Evolutionary conservation across 176 grass and related monocot genomes (phyloP).

Genomic region (Sorghum bicolor): Sorghum_bicolor_NCBIv3 NC_012872.2:70590501-70591000

Average conservation of each 20-base stretch:
- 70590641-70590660: no score
- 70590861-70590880: not conserved
- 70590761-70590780: no score
- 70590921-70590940: not conserved
- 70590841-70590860: no score
- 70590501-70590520: not conserved
- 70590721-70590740: not conserved
- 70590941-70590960: not conserved
- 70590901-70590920: not conserved
- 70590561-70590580: not conserved
- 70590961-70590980: no score
- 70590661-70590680: no score
- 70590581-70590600: not conserved
- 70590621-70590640: no score
- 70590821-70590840: no score
- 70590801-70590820: no score
- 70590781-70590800: no score
- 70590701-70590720: not conserved
- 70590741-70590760: not conserved
- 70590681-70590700: not conserved
- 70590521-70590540: not conserved
- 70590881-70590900: not conserved
- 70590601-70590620: not conserved
- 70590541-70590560: constrained; percentile 7
- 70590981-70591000: not conserved